phyloP scores from a whole-genome alignment of 176 grass and related monocot genomes.

The Olyra latifolia region DNA sequence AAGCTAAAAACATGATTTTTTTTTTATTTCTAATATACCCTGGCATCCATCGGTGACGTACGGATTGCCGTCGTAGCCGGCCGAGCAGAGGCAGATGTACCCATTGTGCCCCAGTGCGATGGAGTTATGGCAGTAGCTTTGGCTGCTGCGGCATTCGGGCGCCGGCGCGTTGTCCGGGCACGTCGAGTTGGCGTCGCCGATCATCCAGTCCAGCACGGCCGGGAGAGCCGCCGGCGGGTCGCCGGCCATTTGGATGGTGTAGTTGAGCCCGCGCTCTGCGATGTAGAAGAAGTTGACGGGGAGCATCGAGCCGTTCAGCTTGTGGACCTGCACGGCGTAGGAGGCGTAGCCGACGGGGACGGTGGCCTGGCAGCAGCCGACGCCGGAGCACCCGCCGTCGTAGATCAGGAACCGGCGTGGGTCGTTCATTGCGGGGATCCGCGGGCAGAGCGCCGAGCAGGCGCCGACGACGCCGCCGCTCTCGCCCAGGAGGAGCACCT shows the following conservation, averaged over 20 bases:
- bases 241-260: too few species aligned
- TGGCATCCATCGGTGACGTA: conserved; percentile 41
- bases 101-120: background rate
- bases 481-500: background rate
- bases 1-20: background rate
- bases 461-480: background rate
- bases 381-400: conserved; percentile 18
- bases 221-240: background rate
- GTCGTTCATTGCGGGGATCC: fast-evolving
- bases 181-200: background rate
- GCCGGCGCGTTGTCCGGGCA: conserved; percentile 9
- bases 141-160: conserved; percentile 27
- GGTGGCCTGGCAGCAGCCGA: conserved; percentile 24
- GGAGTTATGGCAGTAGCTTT: conserved; percentile 31
- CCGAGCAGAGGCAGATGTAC: conserved; percentile 30
- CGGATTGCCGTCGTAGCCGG: conserved; percentile 51
- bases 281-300: background rate
- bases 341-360: background rate
- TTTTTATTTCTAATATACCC: conserved; percentile 36
- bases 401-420: background rate
- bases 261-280: too few species aligned
- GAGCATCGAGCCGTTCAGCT: background rate
- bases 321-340: background rate
- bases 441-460: conserved; percentile 24
- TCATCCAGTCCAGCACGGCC: conserved; percentile 39